phyloP scores from a whole-genome alignment of 768 basidiomycete species.

The Sporobolomyces roseus region DNA sequence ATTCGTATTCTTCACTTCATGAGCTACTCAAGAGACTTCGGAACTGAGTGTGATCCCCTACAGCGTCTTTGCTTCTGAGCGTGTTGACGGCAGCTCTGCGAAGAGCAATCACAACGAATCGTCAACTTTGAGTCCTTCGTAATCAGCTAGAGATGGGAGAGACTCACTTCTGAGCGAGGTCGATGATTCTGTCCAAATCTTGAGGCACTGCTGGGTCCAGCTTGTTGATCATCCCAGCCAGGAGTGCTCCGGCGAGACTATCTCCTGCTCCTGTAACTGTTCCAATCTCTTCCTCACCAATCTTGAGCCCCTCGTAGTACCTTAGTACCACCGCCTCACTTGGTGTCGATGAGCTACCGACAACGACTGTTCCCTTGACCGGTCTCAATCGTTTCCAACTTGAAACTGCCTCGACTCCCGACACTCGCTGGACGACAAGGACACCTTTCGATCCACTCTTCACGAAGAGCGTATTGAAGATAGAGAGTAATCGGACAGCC shows the following conservation, averaged over 20 bases:
- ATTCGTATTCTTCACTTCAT: too few relatives aligned
- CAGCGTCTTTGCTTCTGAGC: constrained; percentile 27
- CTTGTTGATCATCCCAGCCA: constrained; percentile 54
- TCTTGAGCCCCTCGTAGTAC: constrained; percentile 63
- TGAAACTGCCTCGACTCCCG: constrained; percentile 22
- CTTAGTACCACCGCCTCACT: constrained; percentile 61
- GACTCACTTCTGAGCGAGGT: constrained; percentile 56
- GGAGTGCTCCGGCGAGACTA: constrained; percentile 74
- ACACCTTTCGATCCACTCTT: constrained; percentile 67
- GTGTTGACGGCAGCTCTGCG: constrained; percentile 27
- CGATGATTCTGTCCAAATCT: constrained; percentile 54
- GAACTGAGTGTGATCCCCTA: constrained; percentile 24
- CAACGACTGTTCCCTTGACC: constrained; percentile 54
- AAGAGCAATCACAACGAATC: neutral
- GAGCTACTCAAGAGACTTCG: too few relatives aligned
- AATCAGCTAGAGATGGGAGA: neutral
- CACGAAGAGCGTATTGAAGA: constrained; percentile 75
- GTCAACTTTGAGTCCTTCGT: neutral
- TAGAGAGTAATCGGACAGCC: constrained; percentile 75
- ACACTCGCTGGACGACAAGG: constrained; percentile 31
- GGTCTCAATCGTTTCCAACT: constrained; percentile 12
- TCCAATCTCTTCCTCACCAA: constrained; percentile 52
- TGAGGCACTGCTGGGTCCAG: constrained; percentile 11
- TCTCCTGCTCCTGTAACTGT: constrained; percentile 93
- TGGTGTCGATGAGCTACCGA: constrained; percentile 55